phyloP scores from a whole-genome alignment of 805 yeast species.

The Wickerhamiella sergipiensis region DNA sequence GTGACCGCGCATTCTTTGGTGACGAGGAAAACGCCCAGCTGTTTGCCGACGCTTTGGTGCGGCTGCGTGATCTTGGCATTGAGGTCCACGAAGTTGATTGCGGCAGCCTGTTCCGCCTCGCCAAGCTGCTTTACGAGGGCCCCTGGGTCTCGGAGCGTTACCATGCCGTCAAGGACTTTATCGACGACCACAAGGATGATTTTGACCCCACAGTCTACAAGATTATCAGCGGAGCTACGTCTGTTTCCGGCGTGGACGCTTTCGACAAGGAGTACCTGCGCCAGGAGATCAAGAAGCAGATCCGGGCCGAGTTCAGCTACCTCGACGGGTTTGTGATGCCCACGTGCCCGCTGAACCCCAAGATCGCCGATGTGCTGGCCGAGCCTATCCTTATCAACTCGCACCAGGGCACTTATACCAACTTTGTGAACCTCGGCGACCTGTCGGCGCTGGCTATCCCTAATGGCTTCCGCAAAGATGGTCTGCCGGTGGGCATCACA shows the following conservation, averaged over 20 bases:
- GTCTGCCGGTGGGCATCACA: conserved; percentile 84
- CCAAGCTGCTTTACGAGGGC: conserved; percentile 84
- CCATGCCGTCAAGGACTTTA: conserved; percentile 62
- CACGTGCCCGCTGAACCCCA: conserved; percentile 86
- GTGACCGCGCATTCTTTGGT: conserved; percentile 61
- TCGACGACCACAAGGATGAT: conserved; percentile 55
- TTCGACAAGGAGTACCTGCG: conserved; percentile 81
- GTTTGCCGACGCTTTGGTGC: conserved; percentile 46
- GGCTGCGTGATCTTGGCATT: conserved; percentile 39
- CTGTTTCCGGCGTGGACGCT: conserved; percentile 67
- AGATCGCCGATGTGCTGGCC: conserved; percentile 50
- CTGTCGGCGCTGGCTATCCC: conserved; percentile 86
- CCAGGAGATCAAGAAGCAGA: conserved; percentile 58
- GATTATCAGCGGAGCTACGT: conserved; percentile 68
- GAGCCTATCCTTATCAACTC: conserved; percentile 82
- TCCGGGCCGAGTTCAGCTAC: conserved; percentile 38
- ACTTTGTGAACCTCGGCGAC: conserved; percentile 90
- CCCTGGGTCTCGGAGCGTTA: conserved; percentile 98
- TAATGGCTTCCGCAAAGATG: conserved; percentile 76
- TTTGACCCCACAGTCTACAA: conserved; percentile 73
- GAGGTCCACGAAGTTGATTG: conserved; percentile 55
- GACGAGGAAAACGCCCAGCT: conserved; percentile 65
- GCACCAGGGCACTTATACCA: conserved; percentile 94
- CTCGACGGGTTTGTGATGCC: conserved; percentile 79
- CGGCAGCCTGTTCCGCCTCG: conserved; percentile 62